These are phyloP conservation scores for Curvularia hawaiiensis DNA, from an alignment of 2,329 filamentous ascomycete genomes.

Conservation along the genomic window DNA sequence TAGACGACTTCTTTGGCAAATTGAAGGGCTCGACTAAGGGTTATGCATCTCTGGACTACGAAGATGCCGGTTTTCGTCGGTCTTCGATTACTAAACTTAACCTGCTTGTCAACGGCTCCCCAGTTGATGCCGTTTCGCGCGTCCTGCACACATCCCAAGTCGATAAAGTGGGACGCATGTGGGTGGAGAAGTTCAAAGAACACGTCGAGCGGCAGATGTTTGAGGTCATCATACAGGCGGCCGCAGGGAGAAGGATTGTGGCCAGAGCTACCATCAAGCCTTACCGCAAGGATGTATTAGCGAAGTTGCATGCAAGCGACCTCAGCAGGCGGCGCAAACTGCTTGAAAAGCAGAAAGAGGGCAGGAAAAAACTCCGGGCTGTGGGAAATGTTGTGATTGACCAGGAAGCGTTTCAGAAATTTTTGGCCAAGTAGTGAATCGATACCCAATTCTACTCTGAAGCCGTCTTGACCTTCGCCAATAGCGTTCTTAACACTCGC, in stretches of 20 bases:
- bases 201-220: constrained; percentile 98
- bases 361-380: constrained; percentile 81
- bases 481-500: too few relatives aligned
- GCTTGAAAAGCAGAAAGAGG: constrained; percentile 95
- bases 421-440: constrained; percentile 71
- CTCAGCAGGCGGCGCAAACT: constrained; percentile 81
- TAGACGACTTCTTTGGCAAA: constrained; percentile 97
- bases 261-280: constrained; percentile 95
- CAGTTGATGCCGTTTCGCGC: constrained; percentile 93
- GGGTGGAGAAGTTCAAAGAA: constrained; percentile 96
- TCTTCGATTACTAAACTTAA: constrained; percentile 88
- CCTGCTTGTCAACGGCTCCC: constrained; percentile 87
- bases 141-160: constrained; percentile 84
- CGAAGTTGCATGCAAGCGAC: constrained; percentile 92
- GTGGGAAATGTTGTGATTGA: constrained; percentile 94
- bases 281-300: constrained; percentile 92
- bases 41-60: constrained; percentile 95
- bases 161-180: constrained; percentile 78
- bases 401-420: constrained; percentile 92
- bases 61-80: constrained; percentile 85
- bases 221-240: constrained; percentile 93
- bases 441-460: constrained; percentile 6
- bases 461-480: neutral
- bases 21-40: constrained; percentile 93
- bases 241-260: constrained; percentile 79